A percentile compares a stretch with the other conserved stretches of the same genome.
Evolutionary conservation across 768 basidiomycete species (phyloP).

Genomic region (Leccinum aurantiacum): DNA sequence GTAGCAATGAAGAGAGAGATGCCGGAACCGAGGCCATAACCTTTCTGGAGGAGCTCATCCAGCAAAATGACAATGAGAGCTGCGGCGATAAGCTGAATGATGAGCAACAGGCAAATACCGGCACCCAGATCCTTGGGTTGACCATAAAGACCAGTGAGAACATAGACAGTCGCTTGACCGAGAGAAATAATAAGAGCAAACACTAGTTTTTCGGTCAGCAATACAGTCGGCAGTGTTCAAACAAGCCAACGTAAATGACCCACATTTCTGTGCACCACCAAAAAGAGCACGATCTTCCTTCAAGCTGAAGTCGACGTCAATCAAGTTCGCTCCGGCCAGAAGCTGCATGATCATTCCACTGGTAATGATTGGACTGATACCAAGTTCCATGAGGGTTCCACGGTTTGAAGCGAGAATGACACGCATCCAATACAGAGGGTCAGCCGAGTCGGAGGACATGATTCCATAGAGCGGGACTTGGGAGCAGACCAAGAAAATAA

Average conservation of each 20-base stretch:
- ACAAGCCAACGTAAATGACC: conserved; percentile 29
- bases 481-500: conserved; percentile 99
- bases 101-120: conserved; percentile 94
- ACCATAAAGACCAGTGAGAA: conserved; percentile 95
- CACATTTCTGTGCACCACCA: conserved; percentile 95
- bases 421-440: conserved; percentile 99
- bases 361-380: conserved; percentile 96
- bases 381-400: conserved; percentile 98
- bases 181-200: conserved; percentile 96
- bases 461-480: conserved; percentile 99
- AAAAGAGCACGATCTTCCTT: conserved; percentile 98
- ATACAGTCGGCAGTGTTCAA: neutral
- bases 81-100: conserved; percentile 93
- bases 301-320: conserved; percentile 95
- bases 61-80: conserved; percentile 97
- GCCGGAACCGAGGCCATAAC: conserved; percentile 97
- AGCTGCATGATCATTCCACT: conserved; percentile 99
- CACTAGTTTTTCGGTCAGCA: conserved; percentile 48
- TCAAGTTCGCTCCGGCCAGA: conserved; percentile 93
- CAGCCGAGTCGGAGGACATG: conserved; percentile 98
- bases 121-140: conserved; percentile 91
- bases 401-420: conserved; percentile 98
- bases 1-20: conserved; percentile 99
- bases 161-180: conserved; percentile 96
- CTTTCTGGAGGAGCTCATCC: conserved; percentile 98